Evolutionary conservation across 176 grass and related monocot genomes (phyloP).

Genomic region (Zoysia japonica): DNA sequence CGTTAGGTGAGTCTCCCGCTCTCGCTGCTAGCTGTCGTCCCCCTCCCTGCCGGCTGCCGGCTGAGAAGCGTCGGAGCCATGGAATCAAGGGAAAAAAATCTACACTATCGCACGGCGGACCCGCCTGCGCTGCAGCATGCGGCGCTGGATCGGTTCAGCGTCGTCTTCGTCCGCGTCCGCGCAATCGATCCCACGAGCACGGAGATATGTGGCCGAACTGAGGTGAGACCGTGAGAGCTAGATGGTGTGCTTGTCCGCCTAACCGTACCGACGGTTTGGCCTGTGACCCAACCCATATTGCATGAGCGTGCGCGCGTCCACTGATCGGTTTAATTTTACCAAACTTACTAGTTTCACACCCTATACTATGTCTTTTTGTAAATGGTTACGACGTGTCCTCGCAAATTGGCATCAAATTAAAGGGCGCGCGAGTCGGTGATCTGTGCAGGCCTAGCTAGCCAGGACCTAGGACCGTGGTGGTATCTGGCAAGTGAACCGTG

Average conservation of each 20-base stretch:
- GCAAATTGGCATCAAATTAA: no score
- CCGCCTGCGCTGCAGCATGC: no score
- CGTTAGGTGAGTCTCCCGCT: slow-evolving; percentile 66
- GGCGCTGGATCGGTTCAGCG: no score
- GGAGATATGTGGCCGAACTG: no score
- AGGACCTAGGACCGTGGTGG: no score
- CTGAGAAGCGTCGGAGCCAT: no score
- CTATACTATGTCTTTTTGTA: no score
- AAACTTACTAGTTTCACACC: not conserved
- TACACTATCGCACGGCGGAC: no score
- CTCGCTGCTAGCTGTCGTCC: slow-evolving; percentile 85
- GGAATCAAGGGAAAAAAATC: no score
- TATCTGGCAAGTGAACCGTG: not conserved
- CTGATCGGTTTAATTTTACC: not conserved
- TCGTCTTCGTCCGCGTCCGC: not conserved
- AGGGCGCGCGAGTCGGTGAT: not conserved
- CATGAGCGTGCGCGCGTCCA: not conserved
- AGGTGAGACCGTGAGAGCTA: no score
- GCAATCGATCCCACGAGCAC: no score
- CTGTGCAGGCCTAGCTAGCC: not conserved
- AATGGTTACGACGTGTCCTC: no score
- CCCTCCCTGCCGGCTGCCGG: slow-evolving; percentile 11
- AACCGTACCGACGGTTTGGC: not conserved
- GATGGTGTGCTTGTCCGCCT: slow-evolving; percentile 17
- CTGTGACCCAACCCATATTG: slow-evolving; percentile 29